phyloP scores from a whole-genome alignment of 805 yeast species.

The Debaryomyces hansenii region DNA sequence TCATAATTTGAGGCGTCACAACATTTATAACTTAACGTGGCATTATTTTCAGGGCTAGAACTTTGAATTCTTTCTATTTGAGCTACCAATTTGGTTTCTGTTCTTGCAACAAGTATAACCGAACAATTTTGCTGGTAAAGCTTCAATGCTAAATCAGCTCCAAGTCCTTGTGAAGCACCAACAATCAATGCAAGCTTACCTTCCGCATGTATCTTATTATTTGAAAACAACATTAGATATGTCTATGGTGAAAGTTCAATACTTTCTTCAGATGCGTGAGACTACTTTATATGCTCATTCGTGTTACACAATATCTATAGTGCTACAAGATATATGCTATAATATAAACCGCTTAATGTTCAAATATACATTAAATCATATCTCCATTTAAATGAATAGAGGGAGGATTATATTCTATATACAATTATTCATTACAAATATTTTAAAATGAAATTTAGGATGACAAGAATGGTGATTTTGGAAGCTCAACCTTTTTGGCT shows the following conservation, averaged over 20 bases:
- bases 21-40: slow-evolving; percentile 41
- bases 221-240: slow-evolving; percentile 4
- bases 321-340: too few species aligned
- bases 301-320: too few species aligned
- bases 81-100: slow-evolving; percentile 53
- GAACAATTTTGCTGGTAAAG: slow-evolving; percentile 56
- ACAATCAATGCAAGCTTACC: slow-evolving; percentile 69
- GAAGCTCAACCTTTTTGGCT: slow-evolving; percentile 19
- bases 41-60: slow-evolving; percentile 14
- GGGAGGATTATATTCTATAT: neutral
- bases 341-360: too few species aligned
- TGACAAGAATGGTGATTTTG: slow-evolving; percentile 31
- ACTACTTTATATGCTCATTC: too few species aligned
- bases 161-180: slow-evolving; percentile 95
- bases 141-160: slow-evolving; percentile 70
- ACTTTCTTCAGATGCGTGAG: neutral
- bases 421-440: neutral
- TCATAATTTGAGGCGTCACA: slow-evolving; percentile 67
- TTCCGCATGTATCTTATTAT: slow-evolving; percentile 30
- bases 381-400: too few species aligned
- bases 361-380: too few species aligned
- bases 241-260: neutral
- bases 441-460: neutral
- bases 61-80: slow-evolving; percentile 48
- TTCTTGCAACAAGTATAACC: slow-evolving; percentile 77